Base-by-base conservation (phyloP, 1,284 basidiomycete genomes). In the Erythrobasidium hasegawianum region DNA sequence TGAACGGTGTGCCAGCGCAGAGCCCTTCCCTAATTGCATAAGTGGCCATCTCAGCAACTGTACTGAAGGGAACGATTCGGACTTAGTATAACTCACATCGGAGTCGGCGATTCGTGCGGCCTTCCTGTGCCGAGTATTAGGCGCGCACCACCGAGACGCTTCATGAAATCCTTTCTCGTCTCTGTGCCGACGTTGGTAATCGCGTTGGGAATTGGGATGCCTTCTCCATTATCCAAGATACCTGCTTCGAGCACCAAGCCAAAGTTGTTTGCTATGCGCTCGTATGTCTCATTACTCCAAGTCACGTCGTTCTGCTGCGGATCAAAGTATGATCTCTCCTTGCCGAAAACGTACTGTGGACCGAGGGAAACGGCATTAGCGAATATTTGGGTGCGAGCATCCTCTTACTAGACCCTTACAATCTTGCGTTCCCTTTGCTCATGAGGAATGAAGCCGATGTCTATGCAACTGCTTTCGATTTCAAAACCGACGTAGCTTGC, bases 31-130 rank as follows among this genome's bases (percentile, higher is more conserved):
- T n/a, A n/a, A n/a, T n/a, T n/a, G n/a, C n/a, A n/a, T n/a, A n/a
- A n/a, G n/a, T n/a, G n/a, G n/a, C n/a, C n/a, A n/a, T n/a, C n/a
- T n/a, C n/a, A n/a, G n/a, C n/a, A n/a, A n/a, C n/a, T n/a, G n/a
- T n/a, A n/a, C n/a, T n/a, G n/a, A n/a, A n/a, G n/a, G n/a, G n/a
- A n/a, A n/a, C n/a, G n/a, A n/a, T n/a, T n/a, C n/a, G n/a, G n/a
- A n/a, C n/a, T n/a, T n/a, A n/a, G n/a, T n/a, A 61, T 45, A 4
- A 45, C 59, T 60, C 54, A 45, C 50, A 61, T 61, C 14, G 59
- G 59, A 5, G 47, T 52, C 4, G 59, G 59, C 16, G 59, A 61
- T 39, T 54, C 59, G 33, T 50, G 59, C 7, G 50, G 59, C 1
- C 40, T 27, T 10, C 50, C 50, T 1, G 49, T 53, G 29, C 59